These are phyloP conservation scores for Thielaviopsis musarum DNA, from an alignment of 2,329 filamentous ascomycete genomes.

Conservation along the genomic window DNA sequence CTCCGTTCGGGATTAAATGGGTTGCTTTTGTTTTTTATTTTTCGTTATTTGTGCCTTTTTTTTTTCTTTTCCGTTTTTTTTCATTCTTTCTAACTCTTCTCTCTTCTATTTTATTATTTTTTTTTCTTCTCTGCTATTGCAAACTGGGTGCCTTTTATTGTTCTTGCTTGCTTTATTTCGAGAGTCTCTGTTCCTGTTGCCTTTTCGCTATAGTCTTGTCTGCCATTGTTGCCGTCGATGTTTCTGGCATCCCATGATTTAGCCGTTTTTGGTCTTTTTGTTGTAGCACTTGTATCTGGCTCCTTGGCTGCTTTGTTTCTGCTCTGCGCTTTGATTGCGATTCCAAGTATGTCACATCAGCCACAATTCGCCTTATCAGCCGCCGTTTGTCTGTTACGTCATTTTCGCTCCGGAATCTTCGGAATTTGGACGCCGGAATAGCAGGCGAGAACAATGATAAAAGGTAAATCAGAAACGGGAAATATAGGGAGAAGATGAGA, in stretches of 20 bases:
- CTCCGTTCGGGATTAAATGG: not conserved
- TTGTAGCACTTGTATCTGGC: not conserved
- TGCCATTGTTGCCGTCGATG: not conserved
- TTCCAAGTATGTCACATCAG: too few species aligned
- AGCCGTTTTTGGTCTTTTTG: not conserved
- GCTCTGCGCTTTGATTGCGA: too few species aligned
- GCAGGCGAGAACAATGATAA: too few species aligned
- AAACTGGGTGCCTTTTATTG: not conserved
- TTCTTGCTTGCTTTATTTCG: not conserved
- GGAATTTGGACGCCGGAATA: too few species aligned
- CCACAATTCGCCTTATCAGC: too few species aligned
- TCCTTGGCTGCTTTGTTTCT: not conserved
- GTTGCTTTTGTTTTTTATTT: constrained; percentile 5
- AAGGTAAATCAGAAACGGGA: not conserved
- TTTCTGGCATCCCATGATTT: not conserved
- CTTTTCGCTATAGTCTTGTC: not conserved
- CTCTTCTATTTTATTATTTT: not conserved
- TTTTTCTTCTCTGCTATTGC: not conserved
- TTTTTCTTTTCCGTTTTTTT: constrained; percentile 1
- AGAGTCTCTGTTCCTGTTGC: not conserved
- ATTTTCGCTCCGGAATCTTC: too few species aligned
- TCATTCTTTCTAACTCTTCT: not conserved
- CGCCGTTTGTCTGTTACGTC: too few species aligned
- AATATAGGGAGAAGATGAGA: not conserved
- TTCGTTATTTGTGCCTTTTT: constrained; percentile 1